Percentiles rank a stretch among this genome's conserved stretches.
These are phyloP conservation scores for Ocimum tenuiflorum DNA, from an alignment of 257 asterid genomes.

Conservation along the genomic window DNA sequence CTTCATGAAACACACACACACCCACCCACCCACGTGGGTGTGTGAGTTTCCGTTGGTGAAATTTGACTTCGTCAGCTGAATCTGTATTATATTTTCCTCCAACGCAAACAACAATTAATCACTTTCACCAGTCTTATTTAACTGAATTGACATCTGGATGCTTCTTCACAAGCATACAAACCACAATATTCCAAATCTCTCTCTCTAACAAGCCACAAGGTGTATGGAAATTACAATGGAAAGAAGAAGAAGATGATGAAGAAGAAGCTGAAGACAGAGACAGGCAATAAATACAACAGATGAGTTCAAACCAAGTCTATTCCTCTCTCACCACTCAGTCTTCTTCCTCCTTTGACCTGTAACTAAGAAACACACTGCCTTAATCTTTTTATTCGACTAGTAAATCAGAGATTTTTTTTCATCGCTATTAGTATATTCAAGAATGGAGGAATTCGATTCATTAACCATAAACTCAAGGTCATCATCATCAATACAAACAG, in stretches of 20 bases:
- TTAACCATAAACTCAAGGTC: constrained; percentile 39
- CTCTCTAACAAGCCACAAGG: neutral
- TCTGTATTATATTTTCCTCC: neutral
- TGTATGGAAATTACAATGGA: neutral
- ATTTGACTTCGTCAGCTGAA: constrained; percentile 16
- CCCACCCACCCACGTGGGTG: neutral
- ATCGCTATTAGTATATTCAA: neutral
- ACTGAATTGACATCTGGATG: constrained; percentile 26
- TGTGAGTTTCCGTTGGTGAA: neutral
- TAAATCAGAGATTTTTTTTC: neutral
- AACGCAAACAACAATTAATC: constrained; percentile 7
- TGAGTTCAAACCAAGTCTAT: constrained; percentile 24
- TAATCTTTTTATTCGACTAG: neutral
- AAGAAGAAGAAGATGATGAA: neutral
- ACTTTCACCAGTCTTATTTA: constrained; percentile 15
- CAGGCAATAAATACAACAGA: neutral
- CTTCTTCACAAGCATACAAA: constrained; percentile 28
- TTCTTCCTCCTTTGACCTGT: constrained; percentile 16
- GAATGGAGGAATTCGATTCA: constrained; percentile 35
- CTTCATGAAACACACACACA: neutral
- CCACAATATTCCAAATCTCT: constrained; percentile 18
- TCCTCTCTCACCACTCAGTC: constrained; percentile 11
- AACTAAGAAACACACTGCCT: neutral
- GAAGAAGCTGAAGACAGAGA: neutral
- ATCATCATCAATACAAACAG: constrained; percentile 40